These are phyloP conservation scores for Zelopaecilomyces penicillatus DNA, from an alignment of 2,329 filamentous ascomycete genomes.

Conservation along the genomic window DNA sequence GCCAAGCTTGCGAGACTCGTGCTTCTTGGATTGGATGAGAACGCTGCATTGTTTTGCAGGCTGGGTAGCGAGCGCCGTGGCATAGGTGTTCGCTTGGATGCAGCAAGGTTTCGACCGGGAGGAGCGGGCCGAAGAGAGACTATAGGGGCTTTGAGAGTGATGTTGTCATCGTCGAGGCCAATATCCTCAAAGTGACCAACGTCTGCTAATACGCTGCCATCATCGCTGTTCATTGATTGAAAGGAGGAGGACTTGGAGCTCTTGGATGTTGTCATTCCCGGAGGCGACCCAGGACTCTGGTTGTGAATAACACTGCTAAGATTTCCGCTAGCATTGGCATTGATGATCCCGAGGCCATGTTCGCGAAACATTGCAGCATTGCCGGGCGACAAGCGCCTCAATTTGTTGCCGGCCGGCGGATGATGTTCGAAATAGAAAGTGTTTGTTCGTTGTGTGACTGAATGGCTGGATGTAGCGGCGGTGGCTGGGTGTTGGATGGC, in stretches of 20 bases:
- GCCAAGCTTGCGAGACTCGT: slow-evolving; percentile 34
- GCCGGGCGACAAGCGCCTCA: slow-evolving; percentile 10
- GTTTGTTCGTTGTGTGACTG: too few species aligned
- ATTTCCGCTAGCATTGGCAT: slow-evolving; percentile 9
- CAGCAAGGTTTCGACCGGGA: slow-evolving; percentile 21
- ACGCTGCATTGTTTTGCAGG: slow-evolving; percentile 37
- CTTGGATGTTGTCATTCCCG: slow-evolving; percentile 70
- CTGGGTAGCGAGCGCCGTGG: slow-evolving; percentile 37
- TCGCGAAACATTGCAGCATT: slow-evolving; percentile 29
- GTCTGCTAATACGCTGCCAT: slow-evolving; percentile 61
- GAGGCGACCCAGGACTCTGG: slow-evolving; percentile 29
- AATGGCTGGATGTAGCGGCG: slow-evolving; percentile 3
- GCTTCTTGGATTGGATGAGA: slow-evolving; percentile 42
- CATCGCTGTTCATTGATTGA: slow-evolving; percentile 69
- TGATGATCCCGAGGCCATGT: slow-evolving; percentile 18
- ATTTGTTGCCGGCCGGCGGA: neutral
- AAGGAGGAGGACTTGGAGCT: slow-evolving; percentile 88
- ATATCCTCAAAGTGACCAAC: slow-evolving; percentile 89
- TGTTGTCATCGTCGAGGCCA: slow-evolving; percentile 59
- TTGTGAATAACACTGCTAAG: slow-evolving; percentile 4
- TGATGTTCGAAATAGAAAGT: too few species aligned
- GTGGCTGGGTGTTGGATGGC: slow-evolving; percentile 6
- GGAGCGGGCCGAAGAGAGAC: slow-evolving; percentile 30
- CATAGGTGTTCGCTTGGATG: slow-evolving; percentile 19
- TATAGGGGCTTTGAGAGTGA: slow-evolving; percentile 42